Base-by-base conservation (phyloP, 73 alveolate species). In the Blepharisma japonicum region DNA sequence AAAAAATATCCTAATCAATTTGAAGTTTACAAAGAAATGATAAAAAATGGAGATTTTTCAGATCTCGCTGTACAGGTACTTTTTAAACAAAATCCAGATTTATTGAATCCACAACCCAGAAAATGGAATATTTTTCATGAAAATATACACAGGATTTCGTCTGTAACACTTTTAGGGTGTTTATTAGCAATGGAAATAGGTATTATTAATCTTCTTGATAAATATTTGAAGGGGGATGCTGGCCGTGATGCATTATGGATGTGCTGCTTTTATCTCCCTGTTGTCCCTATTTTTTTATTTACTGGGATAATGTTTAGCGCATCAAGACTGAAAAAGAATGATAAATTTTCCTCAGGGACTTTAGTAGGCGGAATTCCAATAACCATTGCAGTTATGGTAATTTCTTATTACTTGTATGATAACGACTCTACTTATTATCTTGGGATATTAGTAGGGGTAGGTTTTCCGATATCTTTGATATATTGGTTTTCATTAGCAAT, bases 1-100 rank as follows among this genome's bases (percentile, higher is more conserved):
- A 61, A 20, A 61, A 61, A 39, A 11, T 25, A 61, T 14, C 74
- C 74, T 14, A 61, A 61, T 61, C 47, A 61, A 25, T 14, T 61
- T 39, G 47, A 61, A 5, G 46, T 25, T 2, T 61, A 14, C 14
- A 61, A 25, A 61, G 11, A 14, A 61, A 39, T 14, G 23, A 61
- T 61, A n/a, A 18, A 14, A 20, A 9, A 14, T 14, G 18, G 14
- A 5, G 46, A 25, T 14, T 14, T 2, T 48, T 39, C 74, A 18
- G 11, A 11, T 18, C 38, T 61, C 2, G 49, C n/a, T 1, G 47
- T 61, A 0, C 74, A 61, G 5, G 39, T 25, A 18, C 47, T 61
- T 20, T 61, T 61, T 14, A 61, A 25, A 2, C 0, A 14, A 25
- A 20, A 20, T 61, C 74, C 74, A 1, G 74, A 61, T 61, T 25